Base-by-base conservation (phyloP, 495 filamentous ascomycete genomes). In the Paragyromitra xinjiangensis region DNA sequence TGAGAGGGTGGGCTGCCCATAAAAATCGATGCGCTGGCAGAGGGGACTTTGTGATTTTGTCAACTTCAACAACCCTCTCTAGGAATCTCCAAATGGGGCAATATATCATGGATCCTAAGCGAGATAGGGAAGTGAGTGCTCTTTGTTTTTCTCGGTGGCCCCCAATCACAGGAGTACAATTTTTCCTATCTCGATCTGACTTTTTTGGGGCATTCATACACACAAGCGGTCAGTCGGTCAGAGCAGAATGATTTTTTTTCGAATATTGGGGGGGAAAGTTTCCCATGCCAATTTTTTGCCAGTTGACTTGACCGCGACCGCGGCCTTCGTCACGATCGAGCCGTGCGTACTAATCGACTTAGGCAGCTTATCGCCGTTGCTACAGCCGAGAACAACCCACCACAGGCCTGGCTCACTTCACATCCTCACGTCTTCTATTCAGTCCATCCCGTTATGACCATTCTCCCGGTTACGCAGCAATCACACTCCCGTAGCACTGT, bases 21-120 rank as follows among this genome's bases (percentile, higher is more conserved):
- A 79, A 79, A 78, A 78, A 79, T 79, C 74, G 74, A 79, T 79
- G 77, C 77, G 77, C 56, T 79, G 77, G 77, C 77, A 79, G 62
- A 65, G 63, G 64, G 63, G 72, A 65, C 65, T 69, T 70, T 76
- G 73, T 71, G 69, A 72, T 79, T 78, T 78, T 77, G 74, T 79
- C 77, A 79, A 78, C 74, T 56, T 64, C 71, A 66, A 45, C 50
- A 73, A n/a, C 69, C 66, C 59, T 65, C 66, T 76, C 73, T 76
- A 70, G 45, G 73, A 64, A 76, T 72, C 74, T 78, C 77, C 77
- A 61, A 77, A 79, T 79, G 16, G 59, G 77, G 77, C 37, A 80
- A 80, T 78, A 78, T 80, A 78, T 78, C 77, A 78, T 78, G 77
- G 66, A 37, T 68, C 55, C 62, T 80, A 80, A 80, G 78, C 78